Percentiles rank a stretch among this genome's conserved stretches.
Evolutionary conservation across 2,329 filamentous ascomycete species (phyloP).

Genomic region (Pseudocercospora musae): DNA sequence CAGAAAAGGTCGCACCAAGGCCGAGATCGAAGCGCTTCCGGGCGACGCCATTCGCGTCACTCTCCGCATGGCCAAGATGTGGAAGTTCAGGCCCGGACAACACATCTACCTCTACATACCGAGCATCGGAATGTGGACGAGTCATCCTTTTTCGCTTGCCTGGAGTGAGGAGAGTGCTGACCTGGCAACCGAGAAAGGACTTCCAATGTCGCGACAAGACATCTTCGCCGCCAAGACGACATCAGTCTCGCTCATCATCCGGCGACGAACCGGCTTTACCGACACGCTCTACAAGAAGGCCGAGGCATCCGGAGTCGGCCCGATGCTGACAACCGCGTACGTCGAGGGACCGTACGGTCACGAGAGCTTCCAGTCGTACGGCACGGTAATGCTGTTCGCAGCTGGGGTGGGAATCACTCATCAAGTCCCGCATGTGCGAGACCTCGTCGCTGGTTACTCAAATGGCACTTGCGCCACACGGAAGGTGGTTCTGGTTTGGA

Average conservation of each 20-base stretch:
- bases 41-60: constrained; percentile 73
- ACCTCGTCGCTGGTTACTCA: constrained; percentile 55
- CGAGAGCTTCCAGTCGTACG: constrained; percentile 86
- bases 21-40: constrained; percentile 70
- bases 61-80: constrained; percentile 71
- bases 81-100: constrained; percentile 70
- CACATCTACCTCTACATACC: constrained; percentile 80
- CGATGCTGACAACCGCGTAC: constrained; percentile 65
- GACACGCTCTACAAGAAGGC: constrained; percentile 73
- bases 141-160: constrained; percentile 74
- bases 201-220: constrained; percentile 51
- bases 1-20: constrained; percentile 59
- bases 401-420: constrained; percentile 95
- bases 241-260: constrained; percentile 77
- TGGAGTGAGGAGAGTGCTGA: constrained; percentile 66
- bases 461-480: constrained; percentile 76
- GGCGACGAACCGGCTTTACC: constrained; percentile 84
- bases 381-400: constrained; percentile 84
- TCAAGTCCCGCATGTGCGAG: constrained; percentile 81
- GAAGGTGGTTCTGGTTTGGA: constrained; percentile 82
- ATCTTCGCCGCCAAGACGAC: constrained; percentile 48
- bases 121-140: constrained; percentile 66
- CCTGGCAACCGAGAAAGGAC: constrained; percentile 42
- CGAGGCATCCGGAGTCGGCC: constrained; percentile 44
- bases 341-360: constrained; percentile 84